phyloP scores from a whole-genome alignment of 2,329 filamentous ascomycete species.

The Colletotrichum coccodes region DNA sequence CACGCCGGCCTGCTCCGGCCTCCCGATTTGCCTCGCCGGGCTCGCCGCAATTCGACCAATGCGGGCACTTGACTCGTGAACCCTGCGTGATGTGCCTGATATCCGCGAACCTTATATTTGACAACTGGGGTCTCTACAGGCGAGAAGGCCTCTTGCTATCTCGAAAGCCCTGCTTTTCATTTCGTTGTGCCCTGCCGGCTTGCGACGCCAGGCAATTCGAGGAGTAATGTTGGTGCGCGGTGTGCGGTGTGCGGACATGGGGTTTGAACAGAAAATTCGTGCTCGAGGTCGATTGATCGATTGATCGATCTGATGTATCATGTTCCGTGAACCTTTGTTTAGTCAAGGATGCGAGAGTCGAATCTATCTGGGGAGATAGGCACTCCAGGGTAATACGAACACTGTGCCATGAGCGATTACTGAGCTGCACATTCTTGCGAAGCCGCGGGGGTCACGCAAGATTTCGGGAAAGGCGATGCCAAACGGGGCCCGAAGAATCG shows the following conservation, averaged over 20 bases:
- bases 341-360: not conserved
- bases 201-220: not conserved
- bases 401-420: not conserved
- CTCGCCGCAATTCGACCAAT: not conserved
- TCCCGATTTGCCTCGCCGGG: not conserved
- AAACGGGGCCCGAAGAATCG: not conserved
- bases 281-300: not conserved
- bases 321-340: not conserved
- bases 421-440: not conserved
- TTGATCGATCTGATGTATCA: not conserved
- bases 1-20: not conserved
- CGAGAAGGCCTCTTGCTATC: not conserved
- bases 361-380: not conserved
- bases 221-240: not conserved
- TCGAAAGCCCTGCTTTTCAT: conserved; percentile 5
- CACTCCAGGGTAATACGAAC: not conserved
- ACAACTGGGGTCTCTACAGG: not conserved
- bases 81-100: not conserved
- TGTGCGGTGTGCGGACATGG: not conserved
- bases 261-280: not conserved
- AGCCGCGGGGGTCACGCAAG: not conserved
- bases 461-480: not conserved
- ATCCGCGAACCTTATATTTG: conserved; percentile 7
- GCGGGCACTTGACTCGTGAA: conserved; percentile 14
- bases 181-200: not conserved